These are phyloP conservation scores for Gynochthodes officinalis DNA, from an alignment of 257 asterid genomes.

Conservation along the genomic window DNA sequence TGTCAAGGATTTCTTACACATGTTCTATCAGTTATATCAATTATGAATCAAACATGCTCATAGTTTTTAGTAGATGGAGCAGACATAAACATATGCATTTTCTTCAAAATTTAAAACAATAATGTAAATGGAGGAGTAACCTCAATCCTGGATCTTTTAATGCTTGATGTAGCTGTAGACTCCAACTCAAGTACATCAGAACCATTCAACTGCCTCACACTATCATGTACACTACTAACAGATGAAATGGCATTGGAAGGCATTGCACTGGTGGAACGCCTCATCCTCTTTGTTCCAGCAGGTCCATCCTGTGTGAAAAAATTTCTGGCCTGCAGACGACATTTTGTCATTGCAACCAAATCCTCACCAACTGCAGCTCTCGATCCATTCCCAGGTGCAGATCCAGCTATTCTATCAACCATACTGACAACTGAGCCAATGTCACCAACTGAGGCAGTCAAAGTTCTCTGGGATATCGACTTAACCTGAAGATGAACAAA, in stretches of 20 bases:
- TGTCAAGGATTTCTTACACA: neutral
- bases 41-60: neutral
- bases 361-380: slow-evolving; percentile 98
- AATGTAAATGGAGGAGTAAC: slow-evolving; percentile 32
- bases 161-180: slow-evolving; percentile 77
- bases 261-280: slow-evolving; percentile 61
- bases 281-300: slow-evolving; percentile 77
- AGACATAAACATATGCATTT: neutral
- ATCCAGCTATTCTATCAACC: slow-evolving; percentile 94
- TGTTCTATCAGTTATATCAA: neutral
- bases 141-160: slow-evolving; percentile 62
- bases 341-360: slow-evolving; percentile 94
- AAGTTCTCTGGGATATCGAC: slow-evolving; percentile 55
- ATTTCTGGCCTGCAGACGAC: slow-evolving; percentile 85
- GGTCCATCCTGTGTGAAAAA: slow-evolving; percentile 79
- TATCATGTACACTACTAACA: slow-evolving; percentile 64
- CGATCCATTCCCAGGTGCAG: slow-evolving; percentile 99
- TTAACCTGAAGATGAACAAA: slow-evolving; percentile 54
- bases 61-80: too few species aligned
- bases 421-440: slow-evolving; percentile 89
- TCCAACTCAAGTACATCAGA: slow-evolving; percentile 76
- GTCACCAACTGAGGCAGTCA: slow-evolving; percentile 76
- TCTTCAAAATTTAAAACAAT: neutral
- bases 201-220: slow-evolving; percentile 53
- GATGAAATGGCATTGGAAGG: slow-evolving; percentile 80